These are phyloP conservation scores for Gossypium gossypioides DNA, from an alignment of 441 rosid species.

Conservation along the genomic window DNA sequence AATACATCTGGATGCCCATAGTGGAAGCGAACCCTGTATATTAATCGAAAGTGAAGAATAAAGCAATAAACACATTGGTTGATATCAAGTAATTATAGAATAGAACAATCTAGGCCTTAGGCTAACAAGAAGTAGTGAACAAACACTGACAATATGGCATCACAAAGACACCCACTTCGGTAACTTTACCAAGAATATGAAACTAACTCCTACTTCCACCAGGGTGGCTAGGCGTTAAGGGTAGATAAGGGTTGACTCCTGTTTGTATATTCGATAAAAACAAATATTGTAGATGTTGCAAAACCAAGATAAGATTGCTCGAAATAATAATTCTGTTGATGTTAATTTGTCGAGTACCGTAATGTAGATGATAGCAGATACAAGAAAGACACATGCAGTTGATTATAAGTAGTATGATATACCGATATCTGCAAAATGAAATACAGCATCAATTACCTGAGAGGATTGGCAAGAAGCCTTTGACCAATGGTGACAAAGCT, in stretches of 20 bases:
- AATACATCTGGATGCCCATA: constrained; percentile 97
- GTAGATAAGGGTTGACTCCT: background rate
- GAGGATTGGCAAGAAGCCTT: constrained; percentile 90
- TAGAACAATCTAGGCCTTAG: background rate
- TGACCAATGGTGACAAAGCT: constrained; percentile 98
- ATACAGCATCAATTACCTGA: constrained; percentile 43
- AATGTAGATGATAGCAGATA: background rate
- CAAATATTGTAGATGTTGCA: background rate
- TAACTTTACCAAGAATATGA: background rate
- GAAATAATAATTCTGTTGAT: background rate
- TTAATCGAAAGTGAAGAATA: background rate
- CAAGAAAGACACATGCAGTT: background rate
- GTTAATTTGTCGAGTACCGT: background rate
- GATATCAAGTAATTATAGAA: background rate
- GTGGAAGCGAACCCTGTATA: constrained; percentile 83
- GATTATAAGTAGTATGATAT: background rate
- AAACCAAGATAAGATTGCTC: background rate
- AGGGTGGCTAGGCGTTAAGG: background rate
- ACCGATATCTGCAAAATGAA: background rate
- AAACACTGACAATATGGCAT: background rate
- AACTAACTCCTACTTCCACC: background rate
- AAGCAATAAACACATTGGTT: background rate
- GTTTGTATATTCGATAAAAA: background rate
- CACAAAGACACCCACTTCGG: background rate
- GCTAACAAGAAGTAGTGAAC: background rate